Base-by-base conservation (phyloP, 208 protist genomes). In the Acanthamoeba triangularis region DNA sequence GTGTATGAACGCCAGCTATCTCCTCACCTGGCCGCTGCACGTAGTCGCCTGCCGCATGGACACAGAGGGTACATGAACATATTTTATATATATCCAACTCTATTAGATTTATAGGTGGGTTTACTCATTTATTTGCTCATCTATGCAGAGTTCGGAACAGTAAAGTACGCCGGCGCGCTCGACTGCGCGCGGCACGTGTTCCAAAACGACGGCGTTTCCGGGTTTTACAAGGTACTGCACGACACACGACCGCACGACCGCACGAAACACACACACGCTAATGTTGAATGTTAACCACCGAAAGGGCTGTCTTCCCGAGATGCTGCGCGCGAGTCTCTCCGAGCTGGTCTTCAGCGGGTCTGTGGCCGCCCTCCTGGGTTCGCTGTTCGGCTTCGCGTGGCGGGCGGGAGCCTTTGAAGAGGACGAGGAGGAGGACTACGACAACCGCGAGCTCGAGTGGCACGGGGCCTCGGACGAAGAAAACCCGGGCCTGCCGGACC, bases 1-100 rank as follows among this genome's bases (percentile, higher is more conserved):
- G 3, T 78, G 69, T n/a, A 78, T 78, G 69, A 78, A 41, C 69
- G 69, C 37, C 11, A 78, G 69, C 69, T 78, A 78, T 41, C 69
- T 78, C 33, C 30, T 78, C 69, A 78, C 69, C 1, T 78, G 69
- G 69, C 69, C 69, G 10, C 37, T 78, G 2, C 69, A 78, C 69
- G 69, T 78, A 2, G 30, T 78, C 33, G 16, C 69, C n/a, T 78
- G 69, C 30, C 69, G 69, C 7, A 8, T 78, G 30, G 69, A 78
- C 69, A 78, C 69, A 25, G 23, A 78, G 47, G 69, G 69, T 78
- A n/a, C 2, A 7, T 41, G 3, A 4, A 41, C 37, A 41, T 41
- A 41, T 41, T 4, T 41, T 3, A 41, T 41, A 3, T 41, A 41
- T 41, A n/a, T n/a, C n/a, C n/a, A n/a, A n/a, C 37, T 41, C 1